phyloP scores from a whole-genome alignment of 306 rosid species.

The Quercus gilva region DNA sequence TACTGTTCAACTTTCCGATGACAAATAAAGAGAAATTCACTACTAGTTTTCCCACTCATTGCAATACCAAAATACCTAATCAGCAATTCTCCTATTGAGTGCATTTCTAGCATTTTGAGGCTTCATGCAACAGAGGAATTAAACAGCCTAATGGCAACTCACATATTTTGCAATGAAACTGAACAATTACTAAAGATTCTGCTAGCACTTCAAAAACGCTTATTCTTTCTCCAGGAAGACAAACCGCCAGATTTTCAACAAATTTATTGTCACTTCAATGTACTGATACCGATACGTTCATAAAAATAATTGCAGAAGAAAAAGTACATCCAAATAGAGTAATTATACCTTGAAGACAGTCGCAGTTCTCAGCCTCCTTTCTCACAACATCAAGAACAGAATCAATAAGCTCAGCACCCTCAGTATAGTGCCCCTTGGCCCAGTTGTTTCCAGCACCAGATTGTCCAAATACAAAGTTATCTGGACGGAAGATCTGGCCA shows the following conservation, averaged over 20 bases:
- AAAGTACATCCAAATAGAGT: neutral
- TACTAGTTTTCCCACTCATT: neutral
- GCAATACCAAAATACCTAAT: neutral
- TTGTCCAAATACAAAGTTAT: conserved; percentile 60
- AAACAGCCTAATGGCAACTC: neutral
- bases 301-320: neutral
- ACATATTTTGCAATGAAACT: neutral
- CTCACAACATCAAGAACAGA: conserved; percentile 57
- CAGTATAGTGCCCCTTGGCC: conserved; percentile 62
- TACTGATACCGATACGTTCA: neutral
- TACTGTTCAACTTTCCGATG: neutral
- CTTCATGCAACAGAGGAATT: neutral
- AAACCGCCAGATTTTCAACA: too few relatives aligned
- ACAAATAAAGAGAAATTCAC: neutral
- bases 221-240: neutral
- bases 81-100: neutral
- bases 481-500: conserved; percentile 60
- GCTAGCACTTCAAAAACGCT: neutral
- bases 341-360: conserved; percentile 49
- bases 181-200: neutral
- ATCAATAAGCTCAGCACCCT: conserved; percentile 59
- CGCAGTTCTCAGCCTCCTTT: conserved; percentile 61
- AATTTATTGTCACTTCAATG: neutral
- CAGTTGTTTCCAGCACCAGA: conserved; percentile 65
- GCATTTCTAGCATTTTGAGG: neutral